A percentile compares a stretch with the other conserved stretches of the same genome.
Conservation (phyloP, 1,284 basidiomycete species). For the Rhodotorula sp. region DNA sequence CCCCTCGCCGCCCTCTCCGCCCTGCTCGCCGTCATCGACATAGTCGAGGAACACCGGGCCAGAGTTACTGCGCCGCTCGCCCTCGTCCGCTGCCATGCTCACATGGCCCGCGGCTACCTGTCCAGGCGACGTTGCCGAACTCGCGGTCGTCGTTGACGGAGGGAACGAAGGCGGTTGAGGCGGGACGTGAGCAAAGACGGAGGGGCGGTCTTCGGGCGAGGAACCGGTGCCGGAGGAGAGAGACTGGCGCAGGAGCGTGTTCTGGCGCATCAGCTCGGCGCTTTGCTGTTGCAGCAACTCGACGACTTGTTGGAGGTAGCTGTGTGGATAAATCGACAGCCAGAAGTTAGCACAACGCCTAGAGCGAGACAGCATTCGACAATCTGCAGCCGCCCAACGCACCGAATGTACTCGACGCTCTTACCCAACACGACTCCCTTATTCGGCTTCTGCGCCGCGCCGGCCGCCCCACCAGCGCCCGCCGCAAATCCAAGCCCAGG, state of each 20-base stretch:
- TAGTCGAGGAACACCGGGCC: background rate
- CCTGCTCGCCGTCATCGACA: background rate
- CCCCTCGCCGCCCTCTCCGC: background rate
- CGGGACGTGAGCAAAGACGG: background rate
- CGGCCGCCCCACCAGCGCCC: constrained; percentile 7
- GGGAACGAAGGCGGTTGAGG: constrained; percentile 8
- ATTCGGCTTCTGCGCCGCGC: constrained; percentile 65
- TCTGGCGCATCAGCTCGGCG: constrained; percentile 62
- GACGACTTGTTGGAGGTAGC: constrained; percentile 78
- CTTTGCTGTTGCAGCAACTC: constrained; percentile 70
- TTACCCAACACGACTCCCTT: constrained; percentile 85
- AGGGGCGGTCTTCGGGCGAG: background rate
- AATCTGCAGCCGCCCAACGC: constrained; percentile 44
- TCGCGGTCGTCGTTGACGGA: background rate
- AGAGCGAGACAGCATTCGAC: background rate
- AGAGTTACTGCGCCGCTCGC: no score
- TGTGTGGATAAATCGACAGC: constrained; percentile 37
- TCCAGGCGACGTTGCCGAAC: background rate
- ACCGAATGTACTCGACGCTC: constrained; percentile 82
- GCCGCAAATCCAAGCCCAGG: background rate
- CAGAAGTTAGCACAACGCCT: background rate
- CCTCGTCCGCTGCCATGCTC: background rate
- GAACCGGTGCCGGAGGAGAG: background rate
- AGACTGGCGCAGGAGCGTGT: constrained; percentile 14
- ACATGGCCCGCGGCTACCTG: no score